These are phyloP conservation scores for Phytophthora boehmeriae DNA, from an alignment of 352 stramenopile genomes.

Conservation along the genomic window DNA sequence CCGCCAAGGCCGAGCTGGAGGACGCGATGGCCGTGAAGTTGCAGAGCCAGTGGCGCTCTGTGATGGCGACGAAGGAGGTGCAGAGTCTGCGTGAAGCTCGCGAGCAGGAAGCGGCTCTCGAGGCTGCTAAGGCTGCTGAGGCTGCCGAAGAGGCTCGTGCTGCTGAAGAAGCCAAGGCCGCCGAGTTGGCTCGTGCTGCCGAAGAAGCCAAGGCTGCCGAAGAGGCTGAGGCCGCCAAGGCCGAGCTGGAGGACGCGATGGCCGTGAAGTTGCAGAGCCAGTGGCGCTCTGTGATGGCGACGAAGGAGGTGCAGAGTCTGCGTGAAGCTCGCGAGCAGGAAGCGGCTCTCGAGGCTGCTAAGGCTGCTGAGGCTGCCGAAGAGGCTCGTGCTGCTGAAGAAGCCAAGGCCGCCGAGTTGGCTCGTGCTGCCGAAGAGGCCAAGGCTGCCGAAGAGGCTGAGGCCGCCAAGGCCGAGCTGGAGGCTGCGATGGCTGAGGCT, in stretches of 20 bases:
- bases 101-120: neutral
- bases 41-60: neutral
- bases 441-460: slow-evolving; percentile 1
- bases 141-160: neutral
- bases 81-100: neutral
- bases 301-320: neutral
- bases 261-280: slow-evolving; percentile 19
- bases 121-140: neutral
- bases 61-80: neutral
- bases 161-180: neutral
- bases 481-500: slow-evolving; percentile 2
- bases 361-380: neutral
- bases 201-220: neutral
- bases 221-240: neutral
- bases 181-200: neutral
- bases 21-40: neutral
- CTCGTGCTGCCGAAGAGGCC: neutral
- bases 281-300: slow-evolving; percentile 20
- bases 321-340: neutral
- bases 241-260: slow-evolving; percentile 19
- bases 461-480: slow-evolving; percentile 2
- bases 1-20: neutral
- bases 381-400: slow-evolving; percentile 1
- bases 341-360: neutral
- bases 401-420: neutral